These are phyloP conservation scores for Capronia americana DNA, from an alignment of 2,329 filamentous ascomycete genomes.

Conservation along the genomic window DNA sequence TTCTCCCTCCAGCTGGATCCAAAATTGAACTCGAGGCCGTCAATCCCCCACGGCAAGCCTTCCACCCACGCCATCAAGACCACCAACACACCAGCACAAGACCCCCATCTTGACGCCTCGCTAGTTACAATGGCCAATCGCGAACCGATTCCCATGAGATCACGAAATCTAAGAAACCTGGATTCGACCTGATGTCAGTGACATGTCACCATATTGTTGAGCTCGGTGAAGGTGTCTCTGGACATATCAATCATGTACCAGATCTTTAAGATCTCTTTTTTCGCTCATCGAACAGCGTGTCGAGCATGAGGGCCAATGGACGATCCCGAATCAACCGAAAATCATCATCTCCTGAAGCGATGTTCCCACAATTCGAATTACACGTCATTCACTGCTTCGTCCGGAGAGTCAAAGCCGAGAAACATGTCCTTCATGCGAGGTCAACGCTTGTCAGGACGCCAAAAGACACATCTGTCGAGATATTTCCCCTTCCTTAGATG, in stretches of 20 bases:
- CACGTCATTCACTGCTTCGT: neutral
- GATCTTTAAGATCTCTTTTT: too few relatives aligned
- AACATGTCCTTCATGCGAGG: neutral
- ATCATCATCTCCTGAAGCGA: neutral
- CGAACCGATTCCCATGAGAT: neutral
- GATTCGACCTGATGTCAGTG: too few relatives aligned
- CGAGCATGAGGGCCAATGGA: neutral
- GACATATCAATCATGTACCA: too few relatives aligned
- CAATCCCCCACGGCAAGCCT: neutral
- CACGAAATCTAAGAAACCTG: neutral
- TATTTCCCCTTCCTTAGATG: slow-evolving; percentile 16
- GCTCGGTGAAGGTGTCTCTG: too few relatives aligned
- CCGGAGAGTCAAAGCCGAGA: neutral
- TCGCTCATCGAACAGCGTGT: neutral
- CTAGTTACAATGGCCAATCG: neutral
- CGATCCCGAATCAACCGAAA: neutral
- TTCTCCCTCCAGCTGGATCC: neutral
- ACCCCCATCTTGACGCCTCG: neutral
- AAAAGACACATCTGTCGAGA: neutral
- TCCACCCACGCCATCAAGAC: neutral
- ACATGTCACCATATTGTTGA: too few relatives aligned
- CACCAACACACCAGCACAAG: neutral
- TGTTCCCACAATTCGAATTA: neutral
- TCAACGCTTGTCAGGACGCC: neutral
- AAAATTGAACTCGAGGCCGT: neutral